A percentile compares a stretch with the other conserved stretches of the same genome.
Evolutionary conservation across 352 stramenopile genomes (phyloP).

Genomic region (Pythium dissotocum): DNA sequence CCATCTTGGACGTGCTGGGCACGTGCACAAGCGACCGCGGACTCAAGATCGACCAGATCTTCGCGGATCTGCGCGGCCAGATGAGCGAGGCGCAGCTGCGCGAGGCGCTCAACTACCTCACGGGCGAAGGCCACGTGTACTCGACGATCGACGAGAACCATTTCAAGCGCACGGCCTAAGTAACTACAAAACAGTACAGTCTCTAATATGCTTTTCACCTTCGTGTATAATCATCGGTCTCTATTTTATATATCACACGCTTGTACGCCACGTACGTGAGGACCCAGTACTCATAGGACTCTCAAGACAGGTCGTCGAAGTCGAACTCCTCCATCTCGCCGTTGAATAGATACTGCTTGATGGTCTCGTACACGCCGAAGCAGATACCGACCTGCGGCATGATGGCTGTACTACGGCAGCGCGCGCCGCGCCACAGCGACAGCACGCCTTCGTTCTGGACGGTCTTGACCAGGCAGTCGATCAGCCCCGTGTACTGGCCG

Average conservation of each 20-base stretch:
- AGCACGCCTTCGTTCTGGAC: constrained; percentile 52
- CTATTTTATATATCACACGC: constrained; percentile 14
- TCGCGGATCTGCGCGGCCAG: constrained; percentile 50
- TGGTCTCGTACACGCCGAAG: constrained; percentile 87
- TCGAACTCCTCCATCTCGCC: constrained; percentile 73
- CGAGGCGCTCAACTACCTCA: constrained; percentile 78
- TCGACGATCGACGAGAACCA: constrained; percentile 92
- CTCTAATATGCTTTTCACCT: background rate
- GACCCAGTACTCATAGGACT: background rate
- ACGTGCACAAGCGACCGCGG: constrained; percentile 73
- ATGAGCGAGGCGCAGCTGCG: constrained; percentile 70
- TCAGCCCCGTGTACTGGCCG: constrained; percentile 60
- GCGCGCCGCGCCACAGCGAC: constrained; percentile 73
- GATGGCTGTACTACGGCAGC: constrained; percentile 65
- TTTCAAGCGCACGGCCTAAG: constrained; percentile 85
- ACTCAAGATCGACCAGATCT: constrained; percentile 85
- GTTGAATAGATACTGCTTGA: constrained; percentile 72
- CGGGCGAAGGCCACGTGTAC: constrained; percentile 88
- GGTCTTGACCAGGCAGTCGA: constrained; percentile 60
- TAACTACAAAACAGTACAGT: background rate
- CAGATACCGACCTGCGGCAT: constrained; percentile 82
- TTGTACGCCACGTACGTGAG: background rate
- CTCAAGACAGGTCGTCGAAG: constrained; percentile 38
- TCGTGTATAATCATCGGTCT: background rate
- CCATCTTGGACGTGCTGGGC: constrained; percentile 76